A percentile compares a stretch with the other conserved stretches of the same genome.
Evolutionary conservation across 108 stramenopile genomes (phyloP).

Genomic region (Pseudonitzschia multistriata): DNA sequence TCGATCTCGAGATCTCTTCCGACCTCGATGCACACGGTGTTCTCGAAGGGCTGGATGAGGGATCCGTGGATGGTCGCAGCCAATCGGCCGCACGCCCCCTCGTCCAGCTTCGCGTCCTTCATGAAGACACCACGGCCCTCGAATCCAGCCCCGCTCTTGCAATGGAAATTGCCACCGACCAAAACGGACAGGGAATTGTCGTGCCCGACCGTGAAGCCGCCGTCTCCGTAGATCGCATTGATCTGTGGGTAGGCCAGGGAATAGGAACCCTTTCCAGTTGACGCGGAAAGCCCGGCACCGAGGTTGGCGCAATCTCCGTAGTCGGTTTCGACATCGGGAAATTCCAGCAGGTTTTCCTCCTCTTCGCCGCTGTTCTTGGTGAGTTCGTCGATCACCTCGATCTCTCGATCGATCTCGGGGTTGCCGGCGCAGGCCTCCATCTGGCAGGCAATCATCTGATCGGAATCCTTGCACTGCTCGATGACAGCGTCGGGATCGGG

Average conservation of each 20-base stretch:
- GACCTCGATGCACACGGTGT: neutral
- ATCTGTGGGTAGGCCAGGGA: neutral
- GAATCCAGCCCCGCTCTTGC: conserved; percentile 9
- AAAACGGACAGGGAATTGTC: conserved; percentile 7
- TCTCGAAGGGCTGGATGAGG: neutral
- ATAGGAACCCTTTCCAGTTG: neutral
- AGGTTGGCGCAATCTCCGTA: conserved; percentile 17
- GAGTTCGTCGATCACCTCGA: conserved; percentile 1
- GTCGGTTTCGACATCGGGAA: neutral
- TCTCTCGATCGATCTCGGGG: neutral
- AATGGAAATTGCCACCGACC: conserved; percentile 13
- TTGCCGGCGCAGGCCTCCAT: conserved; percentile 5
- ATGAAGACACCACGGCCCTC: conserved; percentile 13
- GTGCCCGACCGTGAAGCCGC: neutral
- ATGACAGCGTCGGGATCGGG: neutral
- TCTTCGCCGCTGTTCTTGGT: neutral
- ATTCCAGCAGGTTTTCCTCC: neutral
- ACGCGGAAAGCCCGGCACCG: conserved; percentile 3
- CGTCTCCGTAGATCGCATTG: neutral
- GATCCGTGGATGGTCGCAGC: conserved; percentile 1
- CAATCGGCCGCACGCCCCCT: neutral
- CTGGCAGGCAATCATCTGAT: neutral
- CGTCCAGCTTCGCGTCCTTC: neutral
- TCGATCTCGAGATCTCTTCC: neutral
- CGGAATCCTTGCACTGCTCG: neutral